A percentile compares a stretch with the other conserved stretches of the same genome.
Conservation (phyloP, 148 eudicot species). For the Fagopyrum esculentum region DNA sequence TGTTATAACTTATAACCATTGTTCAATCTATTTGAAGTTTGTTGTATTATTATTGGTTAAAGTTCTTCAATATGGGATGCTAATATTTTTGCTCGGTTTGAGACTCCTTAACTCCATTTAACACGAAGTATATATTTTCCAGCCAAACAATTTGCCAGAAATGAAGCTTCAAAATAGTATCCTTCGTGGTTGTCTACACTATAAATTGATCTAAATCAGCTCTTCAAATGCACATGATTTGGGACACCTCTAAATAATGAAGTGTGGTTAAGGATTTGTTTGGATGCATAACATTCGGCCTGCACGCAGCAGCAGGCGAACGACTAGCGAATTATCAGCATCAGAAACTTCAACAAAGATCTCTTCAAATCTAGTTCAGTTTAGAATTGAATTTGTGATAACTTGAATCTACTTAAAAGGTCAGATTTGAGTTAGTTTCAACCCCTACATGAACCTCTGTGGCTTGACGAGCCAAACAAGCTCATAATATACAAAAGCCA, state of each 20-base stretch:
- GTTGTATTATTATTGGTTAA: neutral
- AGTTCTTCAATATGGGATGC: conserved; percentile 34
- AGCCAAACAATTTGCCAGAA: neutral
- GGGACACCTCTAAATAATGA: neutral
- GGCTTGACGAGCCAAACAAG: too few species aligned
- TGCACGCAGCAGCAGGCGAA: conserved; percentile 27
- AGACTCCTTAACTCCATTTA: neutral
- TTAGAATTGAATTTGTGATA: too few species aligned
- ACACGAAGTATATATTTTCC: neutral
- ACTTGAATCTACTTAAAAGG: too few species aligned
- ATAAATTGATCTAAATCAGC: neutral
- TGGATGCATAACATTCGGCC: too few species aligned
- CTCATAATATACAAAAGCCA: too few species aligned
- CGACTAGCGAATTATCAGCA: conserved; percentile 61
- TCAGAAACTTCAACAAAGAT: conserved; percentile 59
- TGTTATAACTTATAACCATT: neutral
- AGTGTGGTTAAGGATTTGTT: too few species aligned
- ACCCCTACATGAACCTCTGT: too few species aligned
- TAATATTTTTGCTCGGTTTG: conserved; percentile 28
- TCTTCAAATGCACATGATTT: neutral
- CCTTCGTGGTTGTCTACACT: neutral
- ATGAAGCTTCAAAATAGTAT: neutral
- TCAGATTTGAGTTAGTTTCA: too few species aligned
- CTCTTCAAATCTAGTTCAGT: neutral
- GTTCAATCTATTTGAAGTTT: neutral